Base-by-base conservation (phyloP, 257 asterid genomes). In the Plectranthus barbatus region DNA sequence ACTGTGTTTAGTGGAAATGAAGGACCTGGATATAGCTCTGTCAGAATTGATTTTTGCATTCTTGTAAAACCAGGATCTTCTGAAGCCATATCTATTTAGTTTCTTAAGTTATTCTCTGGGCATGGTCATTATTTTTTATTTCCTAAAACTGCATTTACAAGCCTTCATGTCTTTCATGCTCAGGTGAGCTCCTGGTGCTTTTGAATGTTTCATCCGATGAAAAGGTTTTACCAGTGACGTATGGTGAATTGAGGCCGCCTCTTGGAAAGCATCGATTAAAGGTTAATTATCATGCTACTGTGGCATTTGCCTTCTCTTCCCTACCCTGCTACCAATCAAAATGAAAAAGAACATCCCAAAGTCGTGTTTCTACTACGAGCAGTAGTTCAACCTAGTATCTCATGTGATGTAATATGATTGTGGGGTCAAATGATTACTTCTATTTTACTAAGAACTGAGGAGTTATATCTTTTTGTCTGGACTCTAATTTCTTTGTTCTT, bases 181-280 rank as follows among this genome's bases (percentile, higher is more conserved):
- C 86, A 92, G 99, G 84, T 66, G 88, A 87, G 68, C 69, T 92
- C 83, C 77, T 92, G 79, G 50, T 62, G 78, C 83, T 87, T 72
- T 68, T 92, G 72, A 83, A 78, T 76, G 83, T 86, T 62, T 83
- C 94, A n/a, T 76, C 79, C 56, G 97, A 92, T 68, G 96, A 83
- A 61, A 89, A 76, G 67, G 51, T 82, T 41, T 77, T 89, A 31
- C 91, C 90, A 65, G 90, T 97, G 60, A 79, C 99, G 29, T 92
- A 81, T 80, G 99, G 99, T 69, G 94, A 86, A 79, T 70, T 92
- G 68, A 89, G 76, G 79, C 99, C 99, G 20, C 99, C 99, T 78
- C 97, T 92, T 39, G 97, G 99, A 45, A 89, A 92, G 72, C 91
- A 92, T 79, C 96, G 97, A 5, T 72, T 92, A 73, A 90, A 92